Evolutionary conservation across 2,329 filamentous ascomycete species (phyloP), one percentile per base, ranked within the genome.

Genomic region (Metarhizium humberi): DNA sequence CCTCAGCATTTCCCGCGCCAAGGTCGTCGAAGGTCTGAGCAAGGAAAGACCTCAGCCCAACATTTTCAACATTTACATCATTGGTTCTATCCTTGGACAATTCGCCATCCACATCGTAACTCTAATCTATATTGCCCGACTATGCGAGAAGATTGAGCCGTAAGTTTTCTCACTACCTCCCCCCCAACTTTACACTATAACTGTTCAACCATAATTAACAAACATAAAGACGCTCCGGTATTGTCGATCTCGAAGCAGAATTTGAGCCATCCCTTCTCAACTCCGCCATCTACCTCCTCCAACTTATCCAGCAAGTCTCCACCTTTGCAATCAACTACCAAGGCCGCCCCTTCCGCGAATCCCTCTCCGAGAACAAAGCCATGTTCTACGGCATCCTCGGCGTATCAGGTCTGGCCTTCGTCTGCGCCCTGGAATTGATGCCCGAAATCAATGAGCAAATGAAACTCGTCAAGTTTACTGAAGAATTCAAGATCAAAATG

Each of bases 261-360:
- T 99, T 99, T 67, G 76, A 86, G 61, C 94, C 94, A 2, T 96
- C 91, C 6, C 82, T 99, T 8, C 86, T 99, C 69, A 99, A 99
- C 78, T 94, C 88, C 50, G 94, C 94, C 55, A 90, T 99, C 63
- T 99, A 97, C 72, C 88, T 99, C 30, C 83, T 99, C 45, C 94
- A 97, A 67, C 85, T 99, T 52, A 97, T 99, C 71, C 94, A 99
- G 73, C 94, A 99, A 72, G 96, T 99, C 67, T 96, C 92, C 29
- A 99, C 94, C 3, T 99, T 99, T 66, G 92, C 94, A 58, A 96
- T 99, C 78, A 99, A 99, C 78, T 99, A 99, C 77, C 94, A 99
- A 73, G 94, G 94, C 57, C 88, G 94, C 10, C 94, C 94, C 13
- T 99, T 99, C 87, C 89, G 94, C 57, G 94, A 99, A 74, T 88